Percentiles rank a stretch among this genome's conserved stretches.
These are phyloP conservation scores for Talaromyces sp. DNA, from an alignment of 2,329 filamentous ascomycete genomes.

Conservation along the genomic window DNA sequence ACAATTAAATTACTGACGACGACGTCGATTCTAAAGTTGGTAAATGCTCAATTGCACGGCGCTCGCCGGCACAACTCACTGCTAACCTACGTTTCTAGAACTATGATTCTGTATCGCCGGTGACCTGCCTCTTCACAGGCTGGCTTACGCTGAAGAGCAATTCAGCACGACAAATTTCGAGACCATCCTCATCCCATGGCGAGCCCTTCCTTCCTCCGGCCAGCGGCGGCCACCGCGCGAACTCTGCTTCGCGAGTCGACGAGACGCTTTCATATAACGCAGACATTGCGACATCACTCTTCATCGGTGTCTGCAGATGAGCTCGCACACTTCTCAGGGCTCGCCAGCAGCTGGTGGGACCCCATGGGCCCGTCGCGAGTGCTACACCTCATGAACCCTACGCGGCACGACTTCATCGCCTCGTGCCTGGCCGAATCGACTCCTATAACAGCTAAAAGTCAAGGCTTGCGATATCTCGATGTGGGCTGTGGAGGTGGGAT, in stretches of 20 bases:
- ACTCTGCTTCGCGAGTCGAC: slow-evolving; percentile 2
- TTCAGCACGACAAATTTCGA: background rate
- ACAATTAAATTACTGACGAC: background rate
- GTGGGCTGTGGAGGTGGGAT: slow-evolving; percentile 95
- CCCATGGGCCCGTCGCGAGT: slow-evolving; percentile 86
- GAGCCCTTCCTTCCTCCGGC: background rate
- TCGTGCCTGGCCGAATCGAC: slow-evolving; percentile 59
- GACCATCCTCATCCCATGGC: background rate
- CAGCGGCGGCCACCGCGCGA: slow-evolving; percentile 4
- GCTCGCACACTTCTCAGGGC: slow-evolving; percentile 87
- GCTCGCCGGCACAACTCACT: background rate
- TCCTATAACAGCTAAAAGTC: slow-evolving; percentile 23
- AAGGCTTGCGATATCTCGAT: slow-evolving; percentile 69
- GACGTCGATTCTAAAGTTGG: background rate
- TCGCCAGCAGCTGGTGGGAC: slow-evolving; percentile 97
- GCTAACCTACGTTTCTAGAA: background rate
- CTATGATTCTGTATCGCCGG: background rate
- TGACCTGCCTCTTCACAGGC: background rate
- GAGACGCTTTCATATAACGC: background rate
- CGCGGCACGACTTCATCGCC: slow-evolving; percentile 87
- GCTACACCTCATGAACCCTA: slow-evolving; percentile 95
- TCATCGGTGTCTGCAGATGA: slow-evolving; percentile 85
- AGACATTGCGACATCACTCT: slow-evolving; percentile 24
- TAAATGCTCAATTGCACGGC: background rate
- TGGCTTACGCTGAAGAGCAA: background rate